phyloP scores from a whole-genome alignment of 495 filamentous ascomycete genomes.

The Melanomma pulvis-pyrius region DNA sequence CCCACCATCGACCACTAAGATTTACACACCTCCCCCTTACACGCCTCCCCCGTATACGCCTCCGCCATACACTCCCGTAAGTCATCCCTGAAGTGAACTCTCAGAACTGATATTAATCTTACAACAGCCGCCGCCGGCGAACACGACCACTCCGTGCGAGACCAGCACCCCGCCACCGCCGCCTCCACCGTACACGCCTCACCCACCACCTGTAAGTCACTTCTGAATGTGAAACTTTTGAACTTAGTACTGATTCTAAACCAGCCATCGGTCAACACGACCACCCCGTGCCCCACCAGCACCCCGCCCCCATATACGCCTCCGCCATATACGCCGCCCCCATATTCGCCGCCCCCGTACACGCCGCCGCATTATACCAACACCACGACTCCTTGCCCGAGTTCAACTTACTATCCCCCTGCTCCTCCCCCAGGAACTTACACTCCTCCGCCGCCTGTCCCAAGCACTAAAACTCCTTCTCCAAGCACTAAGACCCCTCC shows the following conservation, averaged over 20 bases:
- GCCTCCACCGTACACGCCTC: constrained; percentile 13
- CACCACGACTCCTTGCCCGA: constrained; percentile 13
- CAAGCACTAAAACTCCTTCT: background rate
- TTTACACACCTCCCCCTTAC: background rate
- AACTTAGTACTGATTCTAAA: too few relatives aligned
- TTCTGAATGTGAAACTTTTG: too few relatives aligned
- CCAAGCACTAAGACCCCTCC: background rate
- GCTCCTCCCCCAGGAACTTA: background rate
- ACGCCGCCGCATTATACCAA: background rate
- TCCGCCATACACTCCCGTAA: constrained; percentile 17
- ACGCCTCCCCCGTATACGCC: background rate
- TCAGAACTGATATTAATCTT: too few relatives aligned
- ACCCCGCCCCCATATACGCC: background rate
- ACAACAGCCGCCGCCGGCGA: too few relatives aligned
- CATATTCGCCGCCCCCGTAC: background rate
- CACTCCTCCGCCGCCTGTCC: constrained; percentile 2
- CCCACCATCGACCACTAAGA: background rate
- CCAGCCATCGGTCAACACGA: too few relatives aligned
- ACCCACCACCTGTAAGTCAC: too few relatives aligned
- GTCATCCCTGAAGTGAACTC: too few relatives aligned
- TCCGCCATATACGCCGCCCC: background rate
- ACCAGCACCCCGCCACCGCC: background rate
- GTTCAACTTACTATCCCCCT: constrained; percentile 5
- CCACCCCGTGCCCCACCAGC: too few relatives aligned
- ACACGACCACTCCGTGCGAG: too few relatives aligned